Base-by-base conservation (phyloP, 257 asterid genomes). In the Solanum rostratum region DNA sequence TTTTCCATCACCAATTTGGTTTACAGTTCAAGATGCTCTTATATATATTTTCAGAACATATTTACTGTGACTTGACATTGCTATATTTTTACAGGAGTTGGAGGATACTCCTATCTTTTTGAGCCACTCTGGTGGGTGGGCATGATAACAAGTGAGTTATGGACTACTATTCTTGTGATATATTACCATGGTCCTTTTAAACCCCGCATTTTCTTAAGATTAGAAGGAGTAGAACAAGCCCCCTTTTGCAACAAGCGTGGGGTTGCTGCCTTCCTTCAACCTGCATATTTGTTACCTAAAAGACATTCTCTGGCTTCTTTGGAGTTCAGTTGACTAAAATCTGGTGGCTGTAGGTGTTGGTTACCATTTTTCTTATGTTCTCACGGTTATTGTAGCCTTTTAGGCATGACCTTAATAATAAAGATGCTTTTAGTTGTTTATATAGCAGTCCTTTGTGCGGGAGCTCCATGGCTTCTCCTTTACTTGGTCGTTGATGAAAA, bases 101-200 rank as follows among this genome's bases (percentile, higher is more conserved):
- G 98, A 88, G 98, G 98, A 63, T 94, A 93, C 83, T 94, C 95
- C 4, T 94, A 94, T 85, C 88, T 94, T 16, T 91, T 85, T 39
- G 98, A 94, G 89, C 98, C 98, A 83, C 90, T 94, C 53, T 94
- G 98, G 98, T 94, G 98, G 98, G 90, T 89, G 81, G 98, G 98
- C 90, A 90, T 94, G 97, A 92, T 89, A 86, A 90, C 98, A 83
- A 94, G 98, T 93, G 90, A 92, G 97, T 89, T 79, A 82, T 46
- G 45, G 80, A 14, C 63, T 52, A 13, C 81, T 68, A 55, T 83
- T 65, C 50, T 83, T 46, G 60, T 49, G 60, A 74, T 74, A 66
- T 22, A 22, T 62, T 62, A 62, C 69, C 69, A 30, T 14, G 13
- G 49, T 33, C 50, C 24, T 66, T 30, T n/a, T 33, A 68, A 8